Conservation (phyloP, 441 rosid species). For the Pelargonium exstipulatum region DNA sequence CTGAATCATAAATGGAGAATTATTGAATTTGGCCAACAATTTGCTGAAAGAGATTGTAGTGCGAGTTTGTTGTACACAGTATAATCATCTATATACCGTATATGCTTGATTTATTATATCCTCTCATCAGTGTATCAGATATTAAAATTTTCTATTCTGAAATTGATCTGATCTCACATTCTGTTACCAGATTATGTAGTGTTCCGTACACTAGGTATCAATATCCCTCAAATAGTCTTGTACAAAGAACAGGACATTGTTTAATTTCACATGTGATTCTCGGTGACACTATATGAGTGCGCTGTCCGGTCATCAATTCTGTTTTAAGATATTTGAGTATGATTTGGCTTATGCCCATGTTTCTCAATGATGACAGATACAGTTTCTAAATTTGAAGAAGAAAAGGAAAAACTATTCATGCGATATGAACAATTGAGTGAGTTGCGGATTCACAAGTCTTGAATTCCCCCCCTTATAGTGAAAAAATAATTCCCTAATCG, state of each 20-base stretch:
- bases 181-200: neutral
- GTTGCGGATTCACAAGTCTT: conserved; percentile 18
- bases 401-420: conserved; percentile 62
- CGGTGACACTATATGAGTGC: no score
- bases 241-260: neutral
- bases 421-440: conserved; percentile 76
- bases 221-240: neutral
- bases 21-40: neutral
- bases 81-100: neutral
- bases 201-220: neutral
- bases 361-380: conserved; percentile 35
- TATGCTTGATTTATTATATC: neutral
- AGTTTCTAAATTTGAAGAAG: conserved; percentile 63
- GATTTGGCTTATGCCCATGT: neutral
- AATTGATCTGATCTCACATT: neutral
- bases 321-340: neutral
- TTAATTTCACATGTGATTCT: neutral
- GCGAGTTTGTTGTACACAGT: neutral
- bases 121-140: neutral
- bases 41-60: neutral
- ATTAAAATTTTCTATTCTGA: neutral
- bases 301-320: neutral
- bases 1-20: neutral
- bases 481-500: conserved; percentile 18
- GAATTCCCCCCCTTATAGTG: conserved; percentile 3